phyloP scores from a whole-genome alignment of 2,329 filamentous ascomycete species.

The Elsinoe arachidis region DNA sequence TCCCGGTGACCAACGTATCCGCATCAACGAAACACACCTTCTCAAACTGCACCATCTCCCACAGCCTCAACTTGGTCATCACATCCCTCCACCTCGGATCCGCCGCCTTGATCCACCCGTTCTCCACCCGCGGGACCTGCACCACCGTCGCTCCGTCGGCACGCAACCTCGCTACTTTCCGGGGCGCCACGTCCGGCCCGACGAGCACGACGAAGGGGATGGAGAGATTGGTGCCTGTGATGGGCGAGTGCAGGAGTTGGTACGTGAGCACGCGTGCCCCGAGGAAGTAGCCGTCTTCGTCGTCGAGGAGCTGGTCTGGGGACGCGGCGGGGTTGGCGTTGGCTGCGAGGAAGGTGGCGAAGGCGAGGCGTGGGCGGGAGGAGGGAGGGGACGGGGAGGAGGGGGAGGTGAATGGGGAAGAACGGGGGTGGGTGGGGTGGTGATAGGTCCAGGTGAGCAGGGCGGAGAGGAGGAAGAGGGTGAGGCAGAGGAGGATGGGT shows the following conservation, averaged over 20 bases:
- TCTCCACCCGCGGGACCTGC: constrained; percentile 26
- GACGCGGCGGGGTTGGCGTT: constrained; percentile 20
- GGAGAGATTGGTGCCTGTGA: constrained; percentile 26
- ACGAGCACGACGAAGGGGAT: constrained; percentile 33
- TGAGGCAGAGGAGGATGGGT: constrained; percentile 25
- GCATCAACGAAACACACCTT: constrained; percentile 31
- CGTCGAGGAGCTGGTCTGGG: constrained; percentile 14
- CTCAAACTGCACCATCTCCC: constrained; percentile 25
- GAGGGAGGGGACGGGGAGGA: constrained; percentile 3
- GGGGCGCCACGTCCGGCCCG: constrained; percentile 27
- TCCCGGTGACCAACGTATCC: constrained; percentile 24
- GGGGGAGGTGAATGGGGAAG: no score
- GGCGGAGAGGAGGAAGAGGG: constrained; percentile 28
- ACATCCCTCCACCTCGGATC: constrained; percentile 27
- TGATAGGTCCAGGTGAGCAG: constrained; percentile 26
- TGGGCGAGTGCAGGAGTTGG: constrained; percentile 30
- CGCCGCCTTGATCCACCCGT: constrained; percentile 25
- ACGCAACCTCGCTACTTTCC: constrained; percentile 25
- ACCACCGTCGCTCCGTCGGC: constrained; percentile 30
- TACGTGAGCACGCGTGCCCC: constrained; percentile 30
- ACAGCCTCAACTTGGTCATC: constrained; percentile 31
- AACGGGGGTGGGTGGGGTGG: constrained; percentile 14
- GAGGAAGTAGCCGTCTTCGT: constrained; percentile 30
- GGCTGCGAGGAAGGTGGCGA: constrained; percentile 31
- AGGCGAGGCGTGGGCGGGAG: constrained; percentile 22